Evolutionary conservation across 75 land plant genomes (phyloP).

Genomic region (Chamaecyparis obtusa): DNA sequence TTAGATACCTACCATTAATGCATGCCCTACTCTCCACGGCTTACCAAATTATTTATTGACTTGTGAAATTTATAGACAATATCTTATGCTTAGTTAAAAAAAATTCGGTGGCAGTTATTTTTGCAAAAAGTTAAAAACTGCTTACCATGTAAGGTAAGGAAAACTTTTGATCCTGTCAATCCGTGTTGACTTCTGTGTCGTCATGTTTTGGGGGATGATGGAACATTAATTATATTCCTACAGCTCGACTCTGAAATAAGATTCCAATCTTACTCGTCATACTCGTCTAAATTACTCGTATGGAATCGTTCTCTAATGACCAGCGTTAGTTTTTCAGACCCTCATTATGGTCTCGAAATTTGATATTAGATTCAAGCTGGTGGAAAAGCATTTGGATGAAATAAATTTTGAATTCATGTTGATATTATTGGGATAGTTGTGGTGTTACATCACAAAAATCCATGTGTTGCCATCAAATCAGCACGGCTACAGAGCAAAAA

Average conservation of each 20-base stretch:
- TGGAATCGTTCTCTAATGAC: not conserved
- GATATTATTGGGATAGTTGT: too few relatives aligned
- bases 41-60: too few relatives aligned
- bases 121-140: too few relatives aligned
- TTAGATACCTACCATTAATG: too few relatives aligned
- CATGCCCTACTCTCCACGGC: too few relatives aligned
- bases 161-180: not conserved
- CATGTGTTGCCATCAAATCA: not conserved
- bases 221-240: too few relatives aligned
- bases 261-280: not conserved
- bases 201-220: not conserved
- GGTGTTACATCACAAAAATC: too few relatives aligned
- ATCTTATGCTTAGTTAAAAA: too few relatives aligned
- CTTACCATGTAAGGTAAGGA: too few relatives aligned
- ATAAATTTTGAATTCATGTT: not conserved
- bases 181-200: not conserved
- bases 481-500: not conserved
- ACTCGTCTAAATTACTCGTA: not conserved
- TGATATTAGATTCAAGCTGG: too few relatives aligned
- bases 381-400: not conserved
- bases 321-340: not conserved
- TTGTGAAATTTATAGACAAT: too few relatives aligned
- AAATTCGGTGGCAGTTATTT: too few relatives aligned
- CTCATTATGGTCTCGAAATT: not conserved
- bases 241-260: not conserved